Base-by-base conservation (phyloP, 2,329 filamentous ascomycete species). In the Colletotrichum musicola region DNA sequence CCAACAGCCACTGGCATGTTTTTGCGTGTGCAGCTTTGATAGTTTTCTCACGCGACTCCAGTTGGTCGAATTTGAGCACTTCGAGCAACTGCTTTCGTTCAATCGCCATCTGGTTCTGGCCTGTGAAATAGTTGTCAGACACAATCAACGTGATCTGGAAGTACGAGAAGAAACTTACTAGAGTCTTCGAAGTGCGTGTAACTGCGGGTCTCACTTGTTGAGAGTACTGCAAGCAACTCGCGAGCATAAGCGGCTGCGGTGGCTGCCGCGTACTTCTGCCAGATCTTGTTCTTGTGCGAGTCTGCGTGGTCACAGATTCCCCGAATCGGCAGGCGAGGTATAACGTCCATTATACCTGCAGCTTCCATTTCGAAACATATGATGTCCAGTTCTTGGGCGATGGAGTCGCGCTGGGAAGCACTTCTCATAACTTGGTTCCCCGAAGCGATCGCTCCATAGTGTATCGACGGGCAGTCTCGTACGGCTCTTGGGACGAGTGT, bases 281-380 rank as follows among this genome's bases (percentile, higher is more conserved):
- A 81, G 5, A 25, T 10, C 3, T 81, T 76, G 22, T 75, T 77
- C 62, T 81, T 81, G 58, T 81, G 78, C 0, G 73, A 76, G 61
- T 82, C 80, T 2, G 78, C 74, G 47, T 81, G 81, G 59, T 80
- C 76, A 42, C 76, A 81, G 1, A 81, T 77, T 0, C 79, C 78
- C 0, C 77, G 74, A 7, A 82, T 77, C 0, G 77, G 72, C 0
- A 81, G 44, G 49, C 76, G 79, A 0, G 74, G 74, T 2, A 78
- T 61, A 0, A 64, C 62, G 1, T 69, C 64, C 42, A 69, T 70
- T 0, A 75, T 20, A 0, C 76, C 75, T 1, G 75, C 73, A 0
- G 69, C 74, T 16, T 77, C 75, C 72, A 75, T 77, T 62, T 77
- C 75, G 10, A 77, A 72, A 13, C 73, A 75, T 0, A 62, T 35